Conservation (phyloP, 1,284 basidiomycete genomes). For the Apiotrichum laibachii region DNA sequence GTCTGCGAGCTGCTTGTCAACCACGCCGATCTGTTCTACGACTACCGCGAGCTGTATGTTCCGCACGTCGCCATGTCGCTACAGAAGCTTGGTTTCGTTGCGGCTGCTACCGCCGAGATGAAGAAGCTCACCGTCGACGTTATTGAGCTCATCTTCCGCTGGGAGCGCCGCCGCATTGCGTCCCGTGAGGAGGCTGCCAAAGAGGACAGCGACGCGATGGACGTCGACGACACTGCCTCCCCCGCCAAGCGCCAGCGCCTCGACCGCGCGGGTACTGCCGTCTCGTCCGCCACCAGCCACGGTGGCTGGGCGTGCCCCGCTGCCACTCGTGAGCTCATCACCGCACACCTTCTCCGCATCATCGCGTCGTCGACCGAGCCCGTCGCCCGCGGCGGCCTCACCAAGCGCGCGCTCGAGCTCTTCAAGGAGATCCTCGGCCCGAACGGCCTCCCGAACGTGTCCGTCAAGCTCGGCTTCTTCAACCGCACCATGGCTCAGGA, state of each 20-base stretch:
- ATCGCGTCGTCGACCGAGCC: conserved; percentile 71
- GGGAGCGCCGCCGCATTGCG: conserved; percentile 66
- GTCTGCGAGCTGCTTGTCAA: conserved; percentile 92
- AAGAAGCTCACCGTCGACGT: conserved; percentile 78
- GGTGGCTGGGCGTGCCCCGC: conserved; percentile 71
- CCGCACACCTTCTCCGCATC: conserved; percentile 89
- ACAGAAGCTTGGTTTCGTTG: conserved; percentile 77
- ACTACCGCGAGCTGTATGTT: conserved; percentile 90
- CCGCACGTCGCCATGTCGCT: conserved; percentile 91
- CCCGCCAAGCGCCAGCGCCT: conserved; percentile 53
- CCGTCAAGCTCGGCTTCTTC: conserved; percentile 87
- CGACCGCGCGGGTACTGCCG: conserved; percentile 53
- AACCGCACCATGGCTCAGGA: conserved; percentile 80
- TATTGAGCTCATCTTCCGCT: conserved; percentile 79
- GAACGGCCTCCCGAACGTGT: conserved; percentile 88
- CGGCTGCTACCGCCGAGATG: conserved; percentile 73
- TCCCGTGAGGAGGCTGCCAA: conserved; percentile 42
- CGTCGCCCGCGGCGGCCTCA: conserved; percentile 62
- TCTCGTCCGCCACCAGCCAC: conserved; percentile 45
- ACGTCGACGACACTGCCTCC: conserved; percentile 44
- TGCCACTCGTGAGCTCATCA: conserved; percentile 78
- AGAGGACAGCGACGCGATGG: conserved; percentile 43
- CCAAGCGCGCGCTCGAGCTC: conserved; percentile 74
- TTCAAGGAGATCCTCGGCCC: conserved; percentile 77
- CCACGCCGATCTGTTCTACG: conserved; percentile 89